These are phyloP conservation scores for Alternaria metachromatica DNA, from an alignment of 2,329 filamentous ascomycete species.

Conservation along the genomic window DNA sequence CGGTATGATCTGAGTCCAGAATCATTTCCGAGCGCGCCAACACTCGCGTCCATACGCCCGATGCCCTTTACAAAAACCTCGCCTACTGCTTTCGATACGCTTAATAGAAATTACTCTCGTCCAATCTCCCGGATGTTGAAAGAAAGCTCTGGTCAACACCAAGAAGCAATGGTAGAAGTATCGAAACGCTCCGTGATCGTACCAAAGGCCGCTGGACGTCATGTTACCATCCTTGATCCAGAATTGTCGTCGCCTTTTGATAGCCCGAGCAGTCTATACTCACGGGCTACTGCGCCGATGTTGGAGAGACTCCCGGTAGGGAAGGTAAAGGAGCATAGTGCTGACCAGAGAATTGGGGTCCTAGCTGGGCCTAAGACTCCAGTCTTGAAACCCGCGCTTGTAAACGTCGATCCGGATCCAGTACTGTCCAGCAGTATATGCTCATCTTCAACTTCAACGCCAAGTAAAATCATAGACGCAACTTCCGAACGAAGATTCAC, in stretches of 20 bases:
- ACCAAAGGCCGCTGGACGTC: background rate
- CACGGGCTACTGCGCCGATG: background rate
- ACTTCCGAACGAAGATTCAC: background rate
- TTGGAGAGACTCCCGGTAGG: background rate
- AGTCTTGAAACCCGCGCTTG: background rate
- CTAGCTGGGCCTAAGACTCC: background rate
- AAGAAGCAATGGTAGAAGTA: background rate
- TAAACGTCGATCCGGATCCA: background rate
- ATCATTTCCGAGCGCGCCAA: background rate
- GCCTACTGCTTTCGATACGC: background rate
- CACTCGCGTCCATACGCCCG: background rate
- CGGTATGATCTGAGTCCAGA: background rate
- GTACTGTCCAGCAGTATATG: background rate
- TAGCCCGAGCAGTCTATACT: background rate
- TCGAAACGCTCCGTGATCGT: background rate
- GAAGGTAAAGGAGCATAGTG: background rate
- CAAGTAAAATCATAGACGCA: background rate
- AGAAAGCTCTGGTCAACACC: background rate
- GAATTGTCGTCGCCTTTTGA: background rate
- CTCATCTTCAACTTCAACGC: background rate
- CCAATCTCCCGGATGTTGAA: background rate
- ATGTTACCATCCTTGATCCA: background rate
- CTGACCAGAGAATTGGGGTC: background rate
- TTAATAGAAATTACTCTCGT: background rate
- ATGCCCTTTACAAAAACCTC: background rate